Evolutionary conservation across 495 filamentous ascomycete genomes (phyloP).

Genomic region (Aspergillus panamensis): DNA sequence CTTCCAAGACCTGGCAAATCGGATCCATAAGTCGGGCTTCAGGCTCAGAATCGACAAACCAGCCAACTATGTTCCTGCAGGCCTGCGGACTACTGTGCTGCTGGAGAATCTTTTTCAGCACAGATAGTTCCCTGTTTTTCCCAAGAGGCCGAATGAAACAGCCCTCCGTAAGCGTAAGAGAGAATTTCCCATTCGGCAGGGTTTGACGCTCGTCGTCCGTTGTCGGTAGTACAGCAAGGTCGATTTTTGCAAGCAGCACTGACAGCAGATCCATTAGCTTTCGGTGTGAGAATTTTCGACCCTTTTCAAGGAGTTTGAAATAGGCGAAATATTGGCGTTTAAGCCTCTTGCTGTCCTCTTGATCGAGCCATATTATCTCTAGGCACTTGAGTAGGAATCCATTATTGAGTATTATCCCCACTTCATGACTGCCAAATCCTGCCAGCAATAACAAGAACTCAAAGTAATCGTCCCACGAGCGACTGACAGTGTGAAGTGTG

Average conservation of each 20-base stretch:
- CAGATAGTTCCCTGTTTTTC: conserved; percentile 30
- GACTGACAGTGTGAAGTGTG: conserved; percentile 50
- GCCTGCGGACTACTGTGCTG: conserved; percentile 32
- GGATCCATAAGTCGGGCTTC: conserved; percentile 35
- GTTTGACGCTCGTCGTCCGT: conserved; percentile 28
- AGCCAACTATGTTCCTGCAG: conserved; percentile 36
- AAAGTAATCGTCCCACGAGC: conserved; percentile 81
- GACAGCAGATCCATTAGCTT: conserved; percentile 46
- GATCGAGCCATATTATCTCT: conserved; percentile 61
- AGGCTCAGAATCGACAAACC: conserved; percentile 47
- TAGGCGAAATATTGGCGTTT: conserved; percentile 52
- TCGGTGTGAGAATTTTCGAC: conserved; percentile 42
- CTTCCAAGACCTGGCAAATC: conserved; percentile 47
- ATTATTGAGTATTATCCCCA: conserved; percentile 50
- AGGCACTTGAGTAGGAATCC: conserved; percentile 56
- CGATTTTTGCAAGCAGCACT: conserved; percentile 38
- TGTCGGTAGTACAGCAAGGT: conserved; percentile 34
- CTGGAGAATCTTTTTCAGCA: conserved; percentile 46
- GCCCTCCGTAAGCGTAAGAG: conserved; percentile 40
- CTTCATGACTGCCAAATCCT: conserved; percentile 52
- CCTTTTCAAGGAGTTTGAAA: conserved; percentile 54
- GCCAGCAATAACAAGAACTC: conserved; percentile 60
- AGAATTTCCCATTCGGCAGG: conserved; percentile 29
- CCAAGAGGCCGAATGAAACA: conserved; percentile 33
- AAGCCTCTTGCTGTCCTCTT: conserved; percentile 48